A percentile compares a stretch with the other conserved stretches of the same genome.
Evolutionary conservation across 2,329 filamentous ascomycete genomes (phyloP).

Genomic region (Diaporthe sp.): DNA sequence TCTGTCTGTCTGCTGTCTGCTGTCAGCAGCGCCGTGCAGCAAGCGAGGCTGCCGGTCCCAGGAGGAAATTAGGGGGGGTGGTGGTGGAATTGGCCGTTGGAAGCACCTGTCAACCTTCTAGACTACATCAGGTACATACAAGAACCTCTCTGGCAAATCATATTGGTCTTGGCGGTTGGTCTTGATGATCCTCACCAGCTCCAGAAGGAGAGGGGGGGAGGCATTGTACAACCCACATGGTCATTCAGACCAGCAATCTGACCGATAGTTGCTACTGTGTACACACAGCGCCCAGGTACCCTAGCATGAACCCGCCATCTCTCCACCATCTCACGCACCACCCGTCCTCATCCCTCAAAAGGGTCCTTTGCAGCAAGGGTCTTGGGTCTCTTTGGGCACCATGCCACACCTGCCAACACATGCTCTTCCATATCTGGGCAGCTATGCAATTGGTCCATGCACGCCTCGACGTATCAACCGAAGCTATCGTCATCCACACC

Average conservation of each 20-base stretch:
- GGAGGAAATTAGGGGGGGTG: not conserved
- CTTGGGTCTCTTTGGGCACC: slow-evolving; percentile 22
- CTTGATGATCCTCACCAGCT: not conserved
- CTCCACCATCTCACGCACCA: slow-evolving; percentile 10
- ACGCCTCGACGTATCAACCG: not conserved
- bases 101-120: not conserved
- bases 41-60: slow-evolving; percentile 12
- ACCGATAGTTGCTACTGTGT: not conserved
- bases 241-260: not conserved
- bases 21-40: slow-evolving; percentile 25
- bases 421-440: slow-evolving; percentile 25
- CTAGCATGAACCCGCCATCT: slow-evolving; percentile 13
- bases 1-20: slow-evolving; percentile 4
- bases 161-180: not conserved
- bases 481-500: slow-evolving; percentile 12
- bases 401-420: slow-evolving; percentile 24
- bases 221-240: not conserved
- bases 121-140: not conserved
- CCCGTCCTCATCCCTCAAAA: slow-evolving; percentile 1
- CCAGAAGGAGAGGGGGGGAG: not conserved
- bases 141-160: slow-evolving; percentile 5
- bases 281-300: not conserved
- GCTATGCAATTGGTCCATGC: not conserved
- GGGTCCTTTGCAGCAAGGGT: slow-evolving; percentile 16
- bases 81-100: not conserved